phyloP scores from a whole-genome alignment of 192 early-diverging fungal genomes.

The Umbelopsis vinacea region DNA sequence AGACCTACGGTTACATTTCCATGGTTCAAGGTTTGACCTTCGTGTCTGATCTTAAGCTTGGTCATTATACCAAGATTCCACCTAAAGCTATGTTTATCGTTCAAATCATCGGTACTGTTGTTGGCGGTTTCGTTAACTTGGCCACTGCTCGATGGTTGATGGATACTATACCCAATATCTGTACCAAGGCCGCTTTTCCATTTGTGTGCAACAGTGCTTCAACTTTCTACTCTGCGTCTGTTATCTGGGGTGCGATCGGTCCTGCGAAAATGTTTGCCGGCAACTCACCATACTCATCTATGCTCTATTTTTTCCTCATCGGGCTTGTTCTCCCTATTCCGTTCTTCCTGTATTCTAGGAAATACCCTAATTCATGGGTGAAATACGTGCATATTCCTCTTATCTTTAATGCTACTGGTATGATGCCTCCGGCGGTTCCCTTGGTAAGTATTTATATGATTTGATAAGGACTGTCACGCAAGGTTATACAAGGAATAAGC shows the following conservation, averaged over 20 bases:
- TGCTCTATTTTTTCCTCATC: slow-evolving; percentile 53
- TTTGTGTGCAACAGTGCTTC: slow-evolving; percentile 55
- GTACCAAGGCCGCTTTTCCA: slow-evolving; percentile 43
- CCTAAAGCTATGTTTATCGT: slow-evolving; percentile 66
- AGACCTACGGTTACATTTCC: slow-evolving; percentile 81
- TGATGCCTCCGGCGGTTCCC: slow-evolving; percentile 59
- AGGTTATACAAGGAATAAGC: slow-evolving; percentile 16
- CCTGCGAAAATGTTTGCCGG: slow-evolving; percentile 63
- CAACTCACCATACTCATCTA: slow-evolving; percentile 44
- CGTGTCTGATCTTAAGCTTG: slow-evolving; percentile 76
- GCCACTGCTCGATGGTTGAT: slow-evolving; percentile 51
- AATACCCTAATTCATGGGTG: slow-evolving; percentile 53
- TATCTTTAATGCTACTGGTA: slow-evolving; percentile 54
- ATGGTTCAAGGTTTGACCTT: slow-evolving; percentile 81
- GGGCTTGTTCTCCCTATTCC: slow-evolving; percentile 63
- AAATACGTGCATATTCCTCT: slow-evolving; percentile 62
- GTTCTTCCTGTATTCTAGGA: slow-evolving; percentile 55
- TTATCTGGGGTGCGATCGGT: slow-evolving; percentile 83
- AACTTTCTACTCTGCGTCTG: slow-evolving; percentile 67
- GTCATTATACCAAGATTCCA: slow-evolving; percentile 77
- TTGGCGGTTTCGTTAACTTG: slow-evolving; percentile 60
- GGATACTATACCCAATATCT: slow-evolving; percentile 46
- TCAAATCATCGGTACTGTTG: slow-evolving; percentile 63
- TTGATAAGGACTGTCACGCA: background rate
- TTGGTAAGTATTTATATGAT: slow-evolving; percentile 21